Conservation (phyloP, 352 stramenopile genomes). For the Aphanomyces euteiches region DNA sequence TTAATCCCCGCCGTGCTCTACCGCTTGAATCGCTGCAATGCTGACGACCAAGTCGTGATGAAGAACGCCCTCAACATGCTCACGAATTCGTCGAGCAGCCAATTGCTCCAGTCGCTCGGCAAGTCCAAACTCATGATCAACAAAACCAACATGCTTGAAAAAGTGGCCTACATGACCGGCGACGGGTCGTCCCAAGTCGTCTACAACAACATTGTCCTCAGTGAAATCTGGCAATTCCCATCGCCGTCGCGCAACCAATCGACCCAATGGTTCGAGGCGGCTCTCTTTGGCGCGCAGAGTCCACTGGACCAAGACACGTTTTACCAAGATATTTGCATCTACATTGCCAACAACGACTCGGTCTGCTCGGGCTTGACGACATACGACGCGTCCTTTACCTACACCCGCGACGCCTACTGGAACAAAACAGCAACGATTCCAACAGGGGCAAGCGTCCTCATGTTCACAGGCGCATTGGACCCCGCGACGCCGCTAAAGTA, state of each 20-base stretch:
- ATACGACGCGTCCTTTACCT: conserved; percentile 24
- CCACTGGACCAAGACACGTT: not conserved
- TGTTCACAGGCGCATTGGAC: conserved; percentile 30
- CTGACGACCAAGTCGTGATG: conserved; percentile 8
- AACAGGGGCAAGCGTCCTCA: conserved; percentile 41
- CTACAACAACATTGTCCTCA: conserved; percentile 19
- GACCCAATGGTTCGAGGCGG: conserved; percentile 60
- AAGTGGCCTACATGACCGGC: conserved; percentile 1
- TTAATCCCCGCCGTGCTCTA: conserved; percentile 13
- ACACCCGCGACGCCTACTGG: conserved; percentile 64
- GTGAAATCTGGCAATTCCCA: conserved; percentile 32
- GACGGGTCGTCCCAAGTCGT: conserved; percentile 22
- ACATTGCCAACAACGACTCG: conserved; percentile 15
- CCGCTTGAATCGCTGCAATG: conserved; percentile 10
- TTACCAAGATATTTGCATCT: conserved; percentile 1
- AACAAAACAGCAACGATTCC: conserved; percentile 53
- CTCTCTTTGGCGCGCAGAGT: conserved; percentile 39
- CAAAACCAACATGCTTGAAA: not conserved
- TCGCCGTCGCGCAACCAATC: conserved; percentile 44
- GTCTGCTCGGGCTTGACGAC: not conserved
- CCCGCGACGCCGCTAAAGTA: conserved; percentile 1
- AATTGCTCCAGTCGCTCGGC: conserved; percentile 16
- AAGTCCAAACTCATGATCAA: too few relatives aligned
- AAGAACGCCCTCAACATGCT: not conserved
- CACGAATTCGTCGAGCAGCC: not conserved